phyloP scores from a whole-genome alignment of 495 filamentous ascomycete species.

The Coniosporium apollinis region DNA sequence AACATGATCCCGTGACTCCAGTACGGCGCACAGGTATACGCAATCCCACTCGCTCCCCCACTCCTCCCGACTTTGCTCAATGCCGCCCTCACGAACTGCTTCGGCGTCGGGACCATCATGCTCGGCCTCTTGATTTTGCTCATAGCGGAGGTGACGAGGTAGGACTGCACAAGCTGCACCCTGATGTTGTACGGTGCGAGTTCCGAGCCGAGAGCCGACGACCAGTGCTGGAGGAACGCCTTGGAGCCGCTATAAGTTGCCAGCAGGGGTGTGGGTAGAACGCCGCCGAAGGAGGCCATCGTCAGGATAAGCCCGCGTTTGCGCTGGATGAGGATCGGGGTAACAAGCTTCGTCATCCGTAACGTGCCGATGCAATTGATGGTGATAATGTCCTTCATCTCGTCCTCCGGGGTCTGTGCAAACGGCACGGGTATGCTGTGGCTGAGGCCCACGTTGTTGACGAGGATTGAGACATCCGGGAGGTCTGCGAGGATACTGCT shows the following conservation, averaged over 20 bases:
- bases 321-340: slow-evolving; percentile 67
- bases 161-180: slow-evolving; percentile 73
- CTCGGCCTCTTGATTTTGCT: slow-evolving; percentile 74
- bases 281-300: slow-evolving; percentile 90
- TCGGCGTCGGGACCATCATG: slow-evolving; percentile 61
- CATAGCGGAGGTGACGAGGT: slow-evolving; percentile 92
- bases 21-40: slow-evolving; percentile 75
- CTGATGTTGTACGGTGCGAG: slow-evolving; percentile 61
- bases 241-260: slow-evolving; percentile 97
- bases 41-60: slow-evolving; percentile 55
- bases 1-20: slow-evolving; percentile 85
- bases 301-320: slow-evolving; percentile 82
- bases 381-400: slow-evolving; percentile 77
- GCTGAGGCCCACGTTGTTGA: slow-evolving; percentile 95
- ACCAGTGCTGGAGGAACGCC: slow-evolving; percentile 97
- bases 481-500: slow-evolving; percentile 47
- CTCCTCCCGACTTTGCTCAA: slow-evolving; percentile 67
- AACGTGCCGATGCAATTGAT: slow-evolving; percentile 89
- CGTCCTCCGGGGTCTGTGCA: slow-evolving; percentile 53
- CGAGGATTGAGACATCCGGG: slow-evolving; percentile 69
- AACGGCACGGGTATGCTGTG: slow-evolving; percentile 89
- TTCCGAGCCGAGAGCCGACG: slow-evolving; percentile 67
- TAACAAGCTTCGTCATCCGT: slow-evolving; percentile 66
- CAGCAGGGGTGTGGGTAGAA: slow-evolving; percentile 78
- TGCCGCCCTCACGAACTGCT: slow-evolving; percentile 60